Base-by-base conservation (phyloP, 257 asterid species). In the Avicennia marina region DNA sequence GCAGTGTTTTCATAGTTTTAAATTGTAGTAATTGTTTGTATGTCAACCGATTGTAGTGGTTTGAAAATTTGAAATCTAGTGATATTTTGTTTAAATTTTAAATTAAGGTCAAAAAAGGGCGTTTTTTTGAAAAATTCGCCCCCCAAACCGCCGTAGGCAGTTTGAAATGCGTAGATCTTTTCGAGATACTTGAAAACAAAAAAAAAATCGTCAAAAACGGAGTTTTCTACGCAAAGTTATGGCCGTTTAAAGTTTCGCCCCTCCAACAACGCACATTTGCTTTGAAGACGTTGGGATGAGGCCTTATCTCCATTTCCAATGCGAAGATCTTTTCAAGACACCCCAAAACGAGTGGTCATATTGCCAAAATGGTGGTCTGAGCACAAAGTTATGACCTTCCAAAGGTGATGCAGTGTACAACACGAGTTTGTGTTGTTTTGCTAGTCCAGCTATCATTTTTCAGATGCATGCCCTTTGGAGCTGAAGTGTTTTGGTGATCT, bases 111-210 rank as follows among this genome's bases (percentile, higher is more conserved):
- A 7, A 22, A 55, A 36, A 34, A 16, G n/a, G 46, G 29, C 47
- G 48, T 50, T 55, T 55, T 55, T 32, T 36, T 1, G 48, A 22
- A 3, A n/a, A 55, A 34, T 11, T 0, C 2, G 6, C 9, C 33
- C 13, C 8, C 57, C 41, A 65, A 65, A 39, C 65, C 71, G 60
- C 71, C 71, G 19, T 2, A n/a, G 65, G 65, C 65, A 56, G 71
- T 48, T 65, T 65, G 26, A 6, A 12, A 18, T 0, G 60, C 5
- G 0, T 56, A 48, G 65, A 38, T 65, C 71, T 65, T 58, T 22
- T 4, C 27, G 29, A 65, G 24, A 24, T 48, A 65, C 65, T 9
- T 27, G 31, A 11, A 38, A 46, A 56, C 54, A 65, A 65, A 65
- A 65, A 48, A 65, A 65, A 65, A 57, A 4, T 49, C 65, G 38